Evolutionary conservation across 2,329 filamentous ascomycete genomes (phyloP).

Genomic region (Botrytis aclada): DNA sequence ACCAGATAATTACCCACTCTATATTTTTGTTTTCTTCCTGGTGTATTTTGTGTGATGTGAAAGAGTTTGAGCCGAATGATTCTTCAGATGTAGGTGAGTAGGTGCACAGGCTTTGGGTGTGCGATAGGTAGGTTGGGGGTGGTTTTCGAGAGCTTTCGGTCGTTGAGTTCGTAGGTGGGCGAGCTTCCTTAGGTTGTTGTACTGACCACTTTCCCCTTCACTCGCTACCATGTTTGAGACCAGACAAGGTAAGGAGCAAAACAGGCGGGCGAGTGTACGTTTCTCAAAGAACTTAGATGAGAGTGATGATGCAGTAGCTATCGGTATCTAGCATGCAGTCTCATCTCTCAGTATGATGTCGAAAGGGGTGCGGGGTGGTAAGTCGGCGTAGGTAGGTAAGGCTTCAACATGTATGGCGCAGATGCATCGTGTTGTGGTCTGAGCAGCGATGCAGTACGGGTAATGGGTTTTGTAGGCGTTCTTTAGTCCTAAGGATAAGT

Average conservation of each 20-base stretch:
- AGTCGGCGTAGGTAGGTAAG: background rate
- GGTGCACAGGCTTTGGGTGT: background rate
- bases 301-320: background rate
- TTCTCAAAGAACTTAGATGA: background rate
- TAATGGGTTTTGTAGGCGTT: background rate
- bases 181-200: background rate
- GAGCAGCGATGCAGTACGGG: background rate
- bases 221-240: background rate
- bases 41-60: background rate
- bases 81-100: background rate
- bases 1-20: slow-evolving; percentile 40
- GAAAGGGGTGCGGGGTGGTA: background rate
- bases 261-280: background rate
- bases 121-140: background rate
- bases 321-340: background rate
- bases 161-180: background rate
- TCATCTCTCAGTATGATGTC: background rate
- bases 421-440: background rate
- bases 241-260: background rate
- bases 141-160: background rate
- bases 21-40: slow-evolving; percentile 21
- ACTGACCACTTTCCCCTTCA: background rate
- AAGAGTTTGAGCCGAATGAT: background rate
- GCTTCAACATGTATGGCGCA: background rate
- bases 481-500: background rate